Evolutionary conservation across 371 early-diverging fungal genomes (phyloP).

Genomic region (Funneliformis caledonium): DNA sequence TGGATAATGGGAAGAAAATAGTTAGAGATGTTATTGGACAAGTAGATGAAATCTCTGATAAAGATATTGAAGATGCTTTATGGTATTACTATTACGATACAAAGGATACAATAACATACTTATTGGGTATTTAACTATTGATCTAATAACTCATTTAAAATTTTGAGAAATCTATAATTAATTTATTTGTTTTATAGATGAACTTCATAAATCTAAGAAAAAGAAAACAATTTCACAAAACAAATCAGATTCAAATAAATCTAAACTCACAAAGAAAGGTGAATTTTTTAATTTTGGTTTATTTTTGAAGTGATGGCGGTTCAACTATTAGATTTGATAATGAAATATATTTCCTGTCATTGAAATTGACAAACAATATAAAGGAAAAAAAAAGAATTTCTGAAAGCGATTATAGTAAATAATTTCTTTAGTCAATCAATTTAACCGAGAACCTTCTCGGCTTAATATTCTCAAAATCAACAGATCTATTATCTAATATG

Average conservation of each 20-base stretch:
- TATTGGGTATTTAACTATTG: constrained; percentile 57
- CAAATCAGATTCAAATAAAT: neutral
- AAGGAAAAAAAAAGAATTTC: neutral
- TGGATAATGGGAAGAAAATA: constrained; percentile 59
- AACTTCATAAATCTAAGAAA: constrained; percentile 11
- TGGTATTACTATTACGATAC: constrained; percentile 70
- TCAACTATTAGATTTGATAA: constrained; percentile 1
- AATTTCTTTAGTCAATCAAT: constrained; percentile 2
- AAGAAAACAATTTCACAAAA: constrained; percentile 10
- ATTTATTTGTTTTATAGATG: neutral
- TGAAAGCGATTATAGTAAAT: neutral
- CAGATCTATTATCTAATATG: constrained; percentile 3
- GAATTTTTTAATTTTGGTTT: constrained; percentile 1
- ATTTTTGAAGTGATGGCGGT: constrained; percentile 22
- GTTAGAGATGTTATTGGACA: constrained; percentile 61
- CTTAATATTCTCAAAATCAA: constrained; percentile 8
- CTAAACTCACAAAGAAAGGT: constrained; percentile 7
- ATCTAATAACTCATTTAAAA: neutral
- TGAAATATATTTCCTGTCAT: neutral
- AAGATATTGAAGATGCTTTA: constrained; percentile 68
- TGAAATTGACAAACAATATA: neutral
- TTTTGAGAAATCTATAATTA: neutral
- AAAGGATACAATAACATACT: constrained; percentile 60
- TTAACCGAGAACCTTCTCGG: constrained; percentile 26
- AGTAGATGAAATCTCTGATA: constrained; percentile 50